Evolutionary conservation across 2,329 filamentous ascomycete species (phyloP).

Genomic region (Dactylonectria macrodidyma): DNA sequence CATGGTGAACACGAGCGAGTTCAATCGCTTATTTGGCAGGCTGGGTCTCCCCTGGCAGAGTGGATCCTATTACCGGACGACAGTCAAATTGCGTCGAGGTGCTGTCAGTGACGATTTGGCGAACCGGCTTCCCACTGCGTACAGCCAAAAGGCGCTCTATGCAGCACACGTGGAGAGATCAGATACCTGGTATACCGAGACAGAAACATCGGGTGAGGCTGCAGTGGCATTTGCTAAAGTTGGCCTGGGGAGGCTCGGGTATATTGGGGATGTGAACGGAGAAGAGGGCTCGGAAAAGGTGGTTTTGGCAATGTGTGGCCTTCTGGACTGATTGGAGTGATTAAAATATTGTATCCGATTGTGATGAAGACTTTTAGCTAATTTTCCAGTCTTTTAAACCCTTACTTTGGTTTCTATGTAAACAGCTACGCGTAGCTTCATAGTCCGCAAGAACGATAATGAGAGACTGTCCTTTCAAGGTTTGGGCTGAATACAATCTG

Average conservation of each 20-base stretch:
- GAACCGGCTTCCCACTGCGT: conserved; percentile 7
- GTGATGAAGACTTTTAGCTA: no score
- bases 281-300: not conserved
- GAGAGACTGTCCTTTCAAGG: no score
- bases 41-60: conserved; percentile 31
- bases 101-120: not conserved
- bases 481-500: no score
- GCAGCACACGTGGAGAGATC: not conserved
- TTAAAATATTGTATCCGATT: no score
- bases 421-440: no score
- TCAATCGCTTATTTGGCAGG: conserved; percentile 28
- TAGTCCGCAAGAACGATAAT: no score
- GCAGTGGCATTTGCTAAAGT: conserved; percentile 25
- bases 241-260: conserved; percentile 25
- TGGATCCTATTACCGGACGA: conserved; percentile 13
- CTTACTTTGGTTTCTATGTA: no score
- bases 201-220: conserved; percentile 6
- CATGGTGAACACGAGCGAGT: conserved; percentile 5
- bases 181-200: conserved; percentile 22
- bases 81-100: conserved; percentile 1
- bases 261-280: conserved; percentile 31
- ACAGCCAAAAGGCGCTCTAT: conserved; percentile 24
- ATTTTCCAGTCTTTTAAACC: no score
- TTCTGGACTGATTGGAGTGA: conserved; percentile 5
- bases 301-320: conserved; percentile 31